phyloP scores from a whole-genome alignment of 495 filamentous ascomycete genomes.

The Lentithecium fluviatile region DNA sequence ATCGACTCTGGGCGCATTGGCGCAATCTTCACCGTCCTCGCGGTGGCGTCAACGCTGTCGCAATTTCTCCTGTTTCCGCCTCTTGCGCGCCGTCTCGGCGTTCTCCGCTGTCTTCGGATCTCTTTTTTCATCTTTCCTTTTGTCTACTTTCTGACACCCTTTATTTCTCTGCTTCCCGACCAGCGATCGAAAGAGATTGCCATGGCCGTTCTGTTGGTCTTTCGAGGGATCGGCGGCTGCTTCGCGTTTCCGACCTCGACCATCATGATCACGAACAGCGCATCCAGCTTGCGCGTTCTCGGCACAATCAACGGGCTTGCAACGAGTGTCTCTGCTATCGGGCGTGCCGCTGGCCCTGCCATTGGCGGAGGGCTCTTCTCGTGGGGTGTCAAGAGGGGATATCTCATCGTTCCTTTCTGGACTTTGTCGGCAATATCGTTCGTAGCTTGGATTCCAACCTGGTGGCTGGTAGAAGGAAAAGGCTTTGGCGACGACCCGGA shows the following conservation, averaged over 20 bases:
- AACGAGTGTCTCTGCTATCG: constrained; percentile 73
- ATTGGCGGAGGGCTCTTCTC: constrained; percentile 47
- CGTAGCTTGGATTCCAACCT: constrained; percentile 64
- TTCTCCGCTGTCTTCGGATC: constrained; percentile 64
- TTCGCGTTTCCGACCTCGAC: constrained; percentile 84
- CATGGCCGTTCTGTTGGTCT: constrained; percentile 58
- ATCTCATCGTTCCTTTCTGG: constrained; percentile 80
- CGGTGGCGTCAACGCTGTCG: constrained; percentile 65
- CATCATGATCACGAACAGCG: constrained; percentile 89
- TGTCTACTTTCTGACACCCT: constrained; percentile 71
- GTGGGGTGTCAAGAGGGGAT: constrained; percentile 66
- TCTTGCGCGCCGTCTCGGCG: constrained; percentile 65
- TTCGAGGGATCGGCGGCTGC: constrained; percentile 69
- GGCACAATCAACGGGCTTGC: constrained; percentile 90
- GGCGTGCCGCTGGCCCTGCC: constrained; percentile 74
- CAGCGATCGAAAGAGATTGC: constrained; percentile 39
- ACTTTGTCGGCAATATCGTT: constrained; percentile 58
- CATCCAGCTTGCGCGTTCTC: constrained; percentile 67
- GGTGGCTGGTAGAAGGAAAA: constrained; percentile 72
- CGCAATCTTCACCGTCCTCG: constrained; percentile 72
- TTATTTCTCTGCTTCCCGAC: constrained; percentile 60
- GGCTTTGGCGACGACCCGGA: constrained; percentile 58
- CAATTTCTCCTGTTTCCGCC: constrained; percentile 80
- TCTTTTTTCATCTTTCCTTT: constrained; percentile 64
- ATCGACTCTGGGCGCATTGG: constrained; percentile 70